These are phyloP conservation scores for Capronia epimyces DNA, from an alignment of 2,329 filamentous ascomycete genomes.

Conservation along the genomic window DNA sequence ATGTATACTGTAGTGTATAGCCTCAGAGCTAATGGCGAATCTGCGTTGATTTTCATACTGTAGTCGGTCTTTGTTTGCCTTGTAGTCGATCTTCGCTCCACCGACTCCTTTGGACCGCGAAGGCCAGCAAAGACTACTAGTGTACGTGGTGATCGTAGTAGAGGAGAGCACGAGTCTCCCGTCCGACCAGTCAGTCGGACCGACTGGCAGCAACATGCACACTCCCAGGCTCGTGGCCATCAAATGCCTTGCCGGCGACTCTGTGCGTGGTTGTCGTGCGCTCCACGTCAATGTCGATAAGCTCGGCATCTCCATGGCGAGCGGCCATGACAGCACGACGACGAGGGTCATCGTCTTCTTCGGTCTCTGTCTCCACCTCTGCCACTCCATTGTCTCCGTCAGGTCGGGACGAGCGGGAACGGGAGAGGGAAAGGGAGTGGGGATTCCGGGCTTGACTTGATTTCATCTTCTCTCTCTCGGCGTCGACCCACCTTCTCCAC, in stretches of 20 bases:
- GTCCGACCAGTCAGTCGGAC: background rate
- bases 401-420: no score
- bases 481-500: slow-evolving; percentile 62
- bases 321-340: background rate
- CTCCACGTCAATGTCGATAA: slow-evolving; percentile 7
- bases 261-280: background rate
- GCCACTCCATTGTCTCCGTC: slow-evolving; percentile 1
- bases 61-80: no score
- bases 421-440: no score
- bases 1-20: no score
- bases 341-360: background rate
- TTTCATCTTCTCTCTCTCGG: slow-evolving; percentile 19
- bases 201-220: background rate
- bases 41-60: no score
- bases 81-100: no score
- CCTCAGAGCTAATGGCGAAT: no score
- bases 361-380: background rate
- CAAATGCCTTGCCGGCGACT: slow-evolving; percentile 4
- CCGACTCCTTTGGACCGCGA: no score
- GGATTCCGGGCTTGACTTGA: no score
- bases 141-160: no score
- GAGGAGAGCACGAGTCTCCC: background rate
- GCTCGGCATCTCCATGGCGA: slow-evolving; percentile 7
- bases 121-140: no score
- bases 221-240: background rate